Conservation (phyloP, 352 stramenopile genomes). For the Phytophthora multivora region DNA sequence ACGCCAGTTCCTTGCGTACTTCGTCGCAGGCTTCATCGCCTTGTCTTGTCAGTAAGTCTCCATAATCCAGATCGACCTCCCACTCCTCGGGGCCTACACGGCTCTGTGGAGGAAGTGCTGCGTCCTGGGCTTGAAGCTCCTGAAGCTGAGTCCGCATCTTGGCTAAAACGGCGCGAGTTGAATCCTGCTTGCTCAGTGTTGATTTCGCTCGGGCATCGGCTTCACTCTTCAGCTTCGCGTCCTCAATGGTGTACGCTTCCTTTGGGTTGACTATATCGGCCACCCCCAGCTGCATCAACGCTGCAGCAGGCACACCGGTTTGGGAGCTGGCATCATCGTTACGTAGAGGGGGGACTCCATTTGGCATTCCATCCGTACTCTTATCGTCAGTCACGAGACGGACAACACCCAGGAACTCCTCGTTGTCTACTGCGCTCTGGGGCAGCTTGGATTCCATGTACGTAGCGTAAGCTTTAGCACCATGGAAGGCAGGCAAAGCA, state of each 20-base stretch:
- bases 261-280: slow-evolving; percentile 72
- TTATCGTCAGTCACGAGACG: slow-evolving; percentile 46
- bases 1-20: slow-evolving; percentile 86
- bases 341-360: slow-evolving; percentile 13
- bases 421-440: slow-evolving; percentile 42
- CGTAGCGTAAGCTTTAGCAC: slow-evolving; percentile 69
- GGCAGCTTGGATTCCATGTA: slow-evolving; percentile 65
- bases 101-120: slow-evolving; percentile 52
- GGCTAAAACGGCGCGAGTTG: slow-evolving; percentile 80
- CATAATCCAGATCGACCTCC: slow-evolving; percentile 90
- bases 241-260: slow-evolving; percentile 92
- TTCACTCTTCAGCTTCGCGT: slow-evolving; percentile 91
- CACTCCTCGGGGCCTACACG: slow-evolving; percentile 78
- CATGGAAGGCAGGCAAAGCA: slow-evolving; percentile 68
- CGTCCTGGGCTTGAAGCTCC: slow-evolving; percentile 64
- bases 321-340: slow-evolving; percentile 3
- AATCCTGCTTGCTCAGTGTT: slow-evolving; percentile 86
- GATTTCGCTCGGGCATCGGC: slow-evolving; percentile 69
- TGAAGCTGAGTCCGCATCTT: slow-evolving; percentile 85
- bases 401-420: slow-evolving; percentile 59
- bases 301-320: slow-evolving; percentile 21
- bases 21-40: slow-evolving; percentile 88
- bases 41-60: slow-evolving; percentile 60
- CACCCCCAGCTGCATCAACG: slow-evolving; percentile 47
- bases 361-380: slow-evolving; percentile 38